Evolutionary conservation across 2,329 filamentous ascomycete genomes (phyloP), one percentile per base, ranked within the genome.

Genomic region (Fusarium sp.): DNA sequence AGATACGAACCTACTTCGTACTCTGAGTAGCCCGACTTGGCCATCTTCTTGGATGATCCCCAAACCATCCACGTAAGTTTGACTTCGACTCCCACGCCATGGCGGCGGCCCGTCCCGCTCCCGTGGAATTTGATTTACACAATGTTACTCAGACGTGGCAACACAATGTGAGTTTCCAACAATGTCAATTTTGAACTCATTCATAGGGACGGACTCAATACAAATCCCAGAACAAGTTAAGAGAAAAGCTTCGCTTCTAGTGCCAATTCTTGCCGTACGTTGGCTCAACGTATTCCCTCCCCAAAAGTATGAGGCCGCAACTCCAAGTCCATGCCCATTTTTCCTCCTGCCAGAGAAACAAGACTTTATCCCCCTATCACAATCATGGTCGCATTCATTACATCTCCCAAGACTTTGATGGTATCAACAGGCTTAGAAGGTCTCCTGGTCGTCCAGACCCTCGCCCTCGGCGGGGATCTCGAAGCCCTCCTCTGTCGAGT

Each of bases 401-500:
- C 51, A 64, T 66, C 56, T 63, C 33, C 49, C 42, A 34, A 52
- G 58, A 60, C 36, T 59, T 46, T 28, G 50, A 50, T 52, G 46
- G 36, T 62, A 64, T 68, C 34, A 55, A 46, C 38, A 46, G 53
- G 46, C 49, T 75, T 81, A 94, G 76, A 94, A 94, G 55, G 92
- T 94, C 87, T 96, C 92, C 80, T 95, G 91, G 78, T 95, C 92
- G 70, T 90, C 91, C 61, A 89, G 81, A 18, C 81, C 88, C 75
- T 94, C 91, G 22, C 85, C 88, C 79, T 96, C 93, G 50, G 90
- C 90, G 7, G 94, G 94, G 75, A 97, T 97, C 85, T 97, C 94
- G 76, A 97, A 97, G 34, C 91, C 90, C 73, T 92, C 90, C 86
- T 99, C 96, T 66, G 96, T 99, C 66, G 94, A 97, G 87, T 99